Evolutionary conservation across 768 basidiomycete genomes (phyloP), one percentile per base, ranked within the genome.

Genomic region (Pisolithus microcarpus): DNA sequence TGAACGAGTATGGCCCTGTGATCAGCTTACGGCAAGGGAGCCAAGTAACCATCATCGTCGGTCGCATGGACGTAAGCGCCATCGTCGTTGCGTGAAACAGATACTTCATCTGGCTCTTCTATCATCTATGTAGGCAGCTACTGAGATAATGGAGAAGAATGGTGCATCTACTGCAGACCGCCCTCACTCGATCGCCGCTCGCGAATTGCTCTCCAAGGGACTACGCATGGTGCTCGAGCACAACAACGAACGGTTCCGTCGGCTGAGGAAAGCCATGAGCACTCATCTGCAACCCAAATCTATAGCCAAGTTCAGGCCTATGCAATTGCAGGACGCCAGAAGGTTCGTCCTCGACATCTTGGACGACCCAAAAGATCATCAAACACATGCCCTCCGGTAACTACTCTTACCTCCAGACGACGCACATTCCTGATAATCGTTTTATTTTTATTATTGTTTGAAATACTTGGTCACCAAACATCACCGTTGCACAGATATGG

Each of bases 101-200:
- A 40, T 15, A 34, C 38, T 54, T 31, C 49, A 10, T 34, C 10
- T 13, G 13, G 15, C 11, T 10, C 16, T 49, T 15, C 7, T 7
- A 24, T n/a, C 28, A 13, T 51, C 15, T 66, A 23, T 23, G 21
- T 23, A 81, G 61, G 79, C 77, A 5, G 76, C 78, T 0, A 67
- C 74, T 0, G 78, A 82, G 9, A 75, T 82, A 40, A 77, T 82
- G 79, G 80, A 82, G 61, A 77, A 77, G 49, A 75, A 78, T 51
- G 80, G 80, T 0, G 72, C 71, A 0, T 58, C 66, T 0, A 65
- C 77, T 11, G 74, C 67, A 0, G 80, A 82, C 56, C 65, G 81
- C 43, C 81, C 81, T 7, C 59, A 59, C 1, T 72, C 65, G 37
- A 74, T 83, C 31, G 70, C 80, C 1, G 79, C 75, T 0, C 76